Conservation (phyloP, 768 basidiomycete species). For the Termitomyces sp. region DNA sequence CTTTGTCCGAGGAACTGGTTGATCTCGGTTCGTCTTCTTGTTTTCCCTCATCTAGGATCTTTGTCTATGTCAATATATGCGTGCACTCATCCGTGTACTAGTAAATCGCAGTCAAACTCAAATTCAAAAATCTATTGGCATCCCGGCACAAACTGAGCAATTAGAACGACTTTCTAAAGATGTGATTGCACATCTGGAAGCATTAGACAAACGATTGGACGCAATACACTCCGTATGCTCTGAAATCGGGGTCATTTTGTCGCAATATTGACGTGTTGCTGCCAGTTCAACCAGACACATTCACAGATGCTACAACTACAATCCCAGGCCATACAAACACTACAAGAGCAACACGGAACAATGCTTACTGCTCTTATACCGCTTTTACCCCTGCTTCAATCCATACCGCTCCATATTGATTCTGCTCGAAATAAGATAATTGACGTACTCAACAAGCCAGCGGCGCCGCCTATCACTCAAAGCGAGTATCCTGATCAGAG, state of each 20-base stretch:
- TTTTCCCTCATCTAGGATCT: constrained; percentile 1
- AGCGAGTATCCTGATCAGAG: constrained; percentile 1
- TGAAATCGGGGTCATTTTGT: neutral
- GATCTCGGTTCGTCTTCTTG: constrained; percentile 42
- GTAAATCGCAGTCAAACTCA: constrained; percentile 62
- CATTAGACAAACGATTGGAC: constrained; percentile 50
- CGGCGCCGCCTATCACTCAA: constrained; percentile 1
- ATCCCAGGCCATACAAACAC: constrained; percentile 46
- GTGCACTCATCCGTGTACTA: constrained; percentile 18
- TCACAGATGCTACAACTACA: constrained; percentile 46
- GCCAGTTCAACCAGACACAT: constrained; percentile 42
- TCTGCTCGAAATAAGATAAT: constrained; percentile 27
- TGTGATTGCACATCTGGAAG: constrained; percentile 35
- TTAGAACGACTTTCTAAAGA: constrained; percentile 37
- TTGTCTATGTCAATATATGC: constrained; percentile 10
- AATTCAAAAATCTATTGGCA: constrained; percentile 52
- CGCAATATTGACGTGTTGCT: constrained; percentile 1
- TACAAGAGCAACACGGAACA: constrained; percentile 59
- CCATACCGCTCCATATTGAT: constrained; percentile 54
- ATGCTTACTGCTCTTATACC: constrained; percentile 52
- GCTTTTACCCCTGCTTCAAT: constrained; percentile 54
- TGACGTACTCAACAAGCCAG: constrained; percentile 23
- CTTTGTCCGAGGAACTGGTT: constrained; percentile 46
- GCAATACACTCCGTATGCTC: constrained; percentile 43
- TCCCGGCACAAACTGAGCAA: constrained; percentile 42